Base-by-base conservation (phyloP, 2,329 filamentous ascomycete species). In the Ophiocordyceps australis region DNA sequence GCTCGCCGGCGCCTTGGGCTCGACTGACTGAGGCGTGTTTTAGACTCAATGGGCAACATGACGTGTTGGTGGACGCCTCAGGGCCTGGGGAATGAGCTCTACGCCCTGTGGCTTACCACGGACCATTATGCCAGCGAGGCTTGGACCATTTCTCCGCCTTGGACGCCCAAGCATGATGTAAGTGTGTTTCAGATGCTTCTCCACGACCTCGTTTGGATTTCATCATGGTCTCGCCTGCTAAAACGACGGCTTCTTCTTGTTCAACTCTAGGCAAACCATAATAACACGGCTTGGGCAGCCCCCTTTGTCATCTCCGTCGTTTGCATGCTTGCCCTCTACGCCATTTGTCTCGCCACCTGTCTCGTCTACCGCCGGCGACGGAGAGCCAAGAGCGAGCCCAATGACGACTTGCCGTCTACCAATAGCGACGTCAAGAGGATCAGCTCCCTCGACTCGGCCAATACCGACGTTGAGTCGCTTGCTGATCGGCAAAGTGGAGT, bases 131-230 rank as follows among this genome's bases (percentile, higher is more conserved):
- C 30, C 10, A 37, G 39, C 8, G 19, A 35, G 14, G 41, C 35
- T 19, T 49, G 44, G 41, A 41, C 42, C 3, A 31, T 41, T 6
- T 49, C 46, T 10, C 45, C 43, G 7, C 40, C 42, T 2, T 49
- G 45, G 45, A 41, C 29, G n/a, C 31, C 39, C 10, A 40, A 37
- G 25, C 33, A 38, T 25, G 27, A 20, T 12, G 18, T 24, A 14
- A 19, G 22, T 22, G 3, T 13, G 8, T 8, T 11, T 7, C n/a
- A 5, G 18, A 14, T 8, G n/a, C 16, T 22, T 15, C 14, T 22
- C 14, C 14, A 22, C 11, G 11, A 9, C 8, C 6, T n/a, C 11
- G n/a, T n/a, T n/a, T 22, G 12, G 8, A 5, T 23, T 23, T 6
- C 5, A 9, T 14, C 11, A 5, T 23, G 9, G 9, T 13, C 15